These are phyloP conservation scores for Arthrobotrys conoides DNA, from an alignment of 2,329 filamentous ascomycete species.

Conservation along the genomic window DNA sequence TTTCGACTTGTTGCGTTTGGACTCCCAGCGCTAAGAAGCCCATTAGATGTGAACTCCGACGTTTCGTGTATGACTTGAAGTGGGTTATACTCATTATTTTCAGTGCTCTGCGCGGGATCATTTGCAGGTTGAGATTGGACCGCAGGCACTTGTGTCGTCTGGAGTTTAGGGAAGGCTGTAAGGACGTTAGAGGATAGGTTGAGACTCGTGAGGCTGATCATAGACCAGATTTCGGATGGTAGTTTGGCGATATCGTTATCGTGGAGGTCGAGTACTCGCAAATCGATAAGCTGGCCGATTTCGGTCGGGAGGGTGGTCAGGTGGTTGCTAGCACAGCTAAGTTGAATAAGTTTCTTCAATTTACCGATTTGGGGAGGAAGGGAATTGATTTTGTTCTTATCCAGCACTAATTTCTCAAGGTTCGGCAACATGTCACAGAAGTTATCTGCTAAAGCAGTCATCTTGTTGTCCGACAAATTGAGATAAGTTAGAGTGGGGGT, in stretches of 20 bases:
- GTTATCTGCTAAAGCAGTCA: conserved; percentile 87
- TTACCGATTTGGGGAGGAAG: conserved; percentile 88
- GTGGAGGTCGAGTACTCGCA: conserved; percentile 87
- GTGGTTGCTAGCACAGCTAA: conserved; percentile 94
- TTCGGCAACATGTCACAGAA: conserved; percentile 90
- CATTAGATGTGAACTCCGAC: conserved; percentile 82
- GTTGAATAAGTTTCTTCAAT: conserved; percentile 84
- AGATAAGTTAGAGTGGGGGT: conserved; percentile 87
- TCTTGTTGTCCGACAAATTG: conserved; percentile 90
- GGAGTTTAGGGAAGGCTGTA: conserved; percentile 88
- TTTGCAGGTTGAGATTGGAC: conserved; percentile 76
- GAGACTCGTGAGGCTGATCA: conserved; percentile 87
- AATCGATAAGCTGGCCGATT: conserved; percentile 86
- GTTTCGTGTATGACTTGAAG: conserved; percentile 68
- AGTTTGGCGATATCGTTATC: conserved; percentile 93
- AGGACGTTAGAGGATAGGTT: conserved; percentile 97
- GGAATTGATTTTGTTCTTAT: conserved; percentile 95
- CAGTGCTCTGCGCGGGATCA: conserved; percentile 62
- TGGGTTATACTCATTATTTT: conserved; percentile 61
- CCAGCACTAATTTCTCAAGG: conserved; percentile 87
- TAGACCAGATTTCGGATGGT: conserved; percentile 96
- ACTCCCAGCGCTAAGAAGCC: conserved; percentile 80
- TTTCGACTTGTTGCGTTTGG: conserved; percentile 78
- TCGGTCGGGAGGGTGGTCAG: conserved; percentile 86
- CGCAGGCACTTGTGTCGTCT: conserved; percentile 67